These are phyloP conservation scores for Pseudogymnoascus sp. DNA, from an alignment of 2,329 filamentous ascomycete species.

Conservation along the genomic window DNA sequence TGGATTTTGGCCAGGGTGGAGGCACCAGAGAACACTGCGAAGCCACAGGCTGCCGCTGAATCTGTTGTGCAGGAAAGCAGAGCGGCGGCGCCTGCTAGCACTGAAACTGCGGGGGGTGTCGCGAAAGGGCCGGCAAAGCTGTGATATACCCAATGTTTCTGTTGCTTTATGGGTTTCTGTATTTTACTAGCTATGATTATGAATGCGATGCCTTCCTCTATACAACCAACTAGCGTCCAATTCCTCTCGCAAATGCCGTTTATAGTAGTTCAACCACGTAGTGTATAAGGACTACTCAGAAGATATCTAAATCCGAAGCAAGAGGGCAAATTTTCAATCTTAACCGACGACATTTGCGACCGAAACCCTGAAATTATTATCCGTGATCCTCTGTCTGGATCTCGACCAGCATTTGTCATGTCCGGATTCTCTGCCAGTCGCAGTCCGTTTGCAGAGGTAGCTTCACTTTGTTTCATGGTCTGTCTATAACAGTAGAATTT, in stretches of 20 bases:
- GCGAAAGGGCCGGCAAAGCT: background rate
- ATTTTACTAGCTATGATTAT: background rate
- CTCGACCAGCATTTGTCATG: too few relatives aligned
- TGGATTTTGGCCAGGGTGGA: conserved; percentile 52
- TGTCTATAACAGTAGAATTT: background rate
- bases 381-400: too few relatives aligned
- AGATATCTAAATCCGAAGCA: too few relatives aligned
- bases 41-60: background rate
- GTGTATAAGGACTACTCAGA: background rate
- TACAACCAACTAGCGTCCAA: background rate
- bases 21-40: background rate
- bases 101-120: background rate
- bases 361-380: too few relatives aligned
- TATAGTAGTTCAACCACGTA: background rate
- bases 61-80: background rate
- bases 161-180: background rate
- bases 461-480: too few relatives aligned
- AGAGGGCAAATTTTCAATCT: too few relatives aligned
- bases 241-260: background rate
- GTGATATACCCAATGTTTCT: background rate
- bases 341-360: too few relatives aligned
- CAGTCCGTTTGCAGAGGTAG: too few relatives aligned
- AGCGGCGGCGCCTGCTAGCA: background rate
- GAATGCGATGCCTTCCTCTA: background rate
- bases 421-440: too few relatives aligned